Conservation (phyloP, 805 yeast species). For the Candida suzukii region DNA sequence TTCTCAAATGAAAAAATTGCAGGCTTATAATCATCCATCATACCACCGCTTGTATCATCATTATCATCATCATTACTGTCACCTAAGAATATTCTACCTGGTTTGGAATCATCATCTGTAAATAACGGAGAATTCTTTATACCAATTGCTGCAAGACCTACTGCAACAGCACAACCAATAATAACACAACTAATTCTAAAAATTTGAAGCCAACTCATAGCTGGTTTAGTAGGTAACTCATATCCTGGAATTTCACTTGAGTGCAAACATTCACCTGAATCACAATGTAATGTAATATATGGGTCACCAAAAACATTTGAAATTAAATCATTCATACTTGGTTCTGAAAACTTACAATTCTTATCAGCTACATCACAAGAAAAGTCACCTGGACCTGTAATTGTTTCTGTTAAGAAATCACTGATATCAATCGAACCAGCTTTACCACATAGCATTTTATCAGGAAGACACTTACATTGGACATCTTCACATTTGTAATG, state of each 20-base stretch:
- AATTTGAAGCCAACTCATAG: constrained; percentile 38
- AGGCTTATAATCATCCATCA: constrained; percentile 51
- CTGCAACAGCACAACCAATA: constrained; percentile 33
- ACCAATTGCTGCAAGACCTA: constrained; percentile 37
- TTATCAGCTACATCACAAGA: constrained; percentile 60
- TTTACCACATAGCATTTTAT: constrained; percentile 88
- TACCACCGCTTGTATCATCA: constrained; percentile 25
- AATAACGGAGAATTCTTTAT: constrained; percentile 60
- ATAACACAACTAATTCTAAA: constrained; percentile 38
- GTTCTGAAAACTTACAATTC: constrained; percentile 81
- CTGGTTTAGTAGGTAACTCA: constrained; percentile 50
- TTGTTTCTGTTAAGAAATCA: constrained; percentile 85
- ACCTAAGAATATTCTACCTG: constrained; percentile 14
- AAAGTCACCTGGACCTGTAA: constrained; percentile 90
- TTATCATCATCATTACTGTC: constrained; percentile 29
- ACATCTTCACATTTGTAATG: constrained; percentile 72
- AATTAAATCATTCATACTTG: constrained; percentile 91
- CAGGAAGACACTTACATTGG: constrained; percentile 88
- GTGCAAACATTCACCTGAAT: constrained; percentile 88
- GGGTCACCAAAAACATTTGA: constrained; percentile 93
- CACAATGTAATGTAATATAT: constrained; percentile 71
- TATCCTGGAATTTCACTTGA: constrained; percentile 92
- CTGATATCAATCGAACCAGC: constrained; percentile 91
- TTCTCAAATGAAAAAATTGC: constrained; percentile 72
- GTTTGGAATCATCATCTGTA: constrained; percentile 20